Percentiles rank a stretch among this genome's conserved stretches.
These are phyloP conservation scores for Chalciporus piperatus DNA, from an alignment of 768 basidiomycete species.

Conservation along the genomic window DNA sequence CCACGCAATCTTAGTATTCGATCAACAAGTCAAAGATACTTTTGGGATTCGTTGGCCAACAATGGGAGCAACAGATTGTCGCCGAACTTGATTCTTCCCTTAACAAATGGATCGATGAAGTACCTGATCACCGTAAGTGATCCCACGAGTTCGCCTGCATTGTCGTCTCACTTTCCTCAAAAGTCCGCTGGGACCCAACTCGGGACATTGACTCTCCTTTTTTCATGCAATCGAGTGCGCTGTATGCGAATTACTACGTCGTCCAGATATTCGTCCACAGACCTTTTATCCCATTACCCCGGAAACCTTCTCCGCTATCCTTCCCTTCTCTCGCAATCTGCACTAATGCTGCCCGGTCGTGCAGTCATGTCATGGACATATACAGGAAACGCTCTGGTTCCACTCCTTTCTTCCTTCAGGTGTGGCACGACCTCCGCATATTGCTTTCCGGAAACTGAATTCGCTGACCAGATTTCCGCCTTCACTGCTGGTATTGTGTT, in stretches of 20 bases:
- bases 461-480: slow-evolving; percentile 33
- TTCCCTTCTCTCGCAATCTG: slow-evolving; percentile 78
- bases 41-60: slow-evolving; percentile 44
- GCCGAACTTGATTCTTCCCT: slow-evolving; percentile 72
- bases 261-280: slow-evolving; percentile 72
- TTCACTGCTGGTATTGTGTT: slow-evolving; percentile 53
- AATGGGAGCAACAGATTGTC: slow-evolving; percentile 66
- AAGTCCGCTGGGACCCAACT: slow-evolving; percentile 46
- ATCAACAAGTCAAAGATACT: slow-evolving; percentile 61
- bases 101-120: slow-evolving; percentile 73
- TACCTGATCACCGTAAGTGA: slow-evolving; percentile 46
- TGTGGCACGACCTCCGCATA: slow-evolving; percentile 6
- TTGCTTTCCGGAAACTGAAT: neutral
- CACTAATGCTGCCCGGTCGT: slow-evolving; percentile 79
- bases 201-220: slow-evolving; percentile 34
- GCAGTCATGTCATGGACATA: slow-evolving; percentile 66
- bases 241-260: slow-evolving; percentile 55
- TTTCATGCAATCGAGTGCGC: slow-evolving; percentile 48
- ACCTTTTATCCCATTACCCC: slow-evolving; percentile 69
- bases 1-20: slow-evolving; percentile 52
- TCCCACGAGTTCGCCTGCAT: neutral
- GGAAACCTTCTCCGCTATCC: slow-evolving; percentile 44
- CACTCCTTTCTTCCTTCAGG: slow-evolving; percentile 29
- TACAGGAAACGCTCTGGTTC: slow-evolving; percentile 37
- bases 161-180: slow-evolving; percentile 8